Evolutionary conservation across 2,329 filamentous ascomycete species (phyloP).

Genomic region (Escovopsis sp.): DNA sequence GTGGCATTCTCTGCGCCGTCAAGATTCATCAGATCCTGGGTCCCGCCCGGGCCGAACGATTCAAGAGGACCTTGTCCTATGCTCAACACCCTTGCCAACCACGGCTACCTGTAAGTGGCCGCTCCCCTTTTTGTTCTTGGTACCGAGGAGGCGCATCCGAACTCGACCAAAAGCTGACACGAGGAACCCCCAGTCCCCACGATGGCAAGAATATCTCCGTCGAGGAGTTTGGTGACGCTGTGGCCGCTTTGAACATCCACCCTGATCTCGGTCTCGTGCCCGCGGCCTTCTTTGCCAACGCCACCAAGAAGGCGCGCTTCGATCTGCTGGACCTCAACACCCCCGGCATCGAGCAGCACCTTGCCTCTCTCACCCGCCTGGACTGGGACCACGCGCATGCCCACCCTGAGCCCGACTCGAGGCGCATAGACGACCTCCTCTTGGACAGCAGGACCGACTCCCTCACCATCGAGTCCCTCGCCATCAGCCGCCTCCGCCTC

Average conservation of each 20-base stretch:
- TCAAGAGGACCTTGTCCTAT: conserved; percentile 10
- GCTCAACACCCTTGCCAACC: conserved; percentile 11
- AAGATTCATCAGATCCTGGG: not conserved
- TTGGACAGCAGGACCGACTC: conserved; percentile 3
- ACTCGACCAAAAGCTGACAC: too few relatives aligned
- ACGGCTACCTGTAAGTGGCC: conserved; percentile 4
- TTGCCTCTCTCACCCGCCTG: conserved; percentile 4
- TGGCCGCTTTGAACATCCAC: conserved; percentile 8
- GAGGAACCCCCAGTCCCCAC: conserved; percentile 1
- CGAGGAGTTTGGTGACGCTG: conserved; percentile 7
- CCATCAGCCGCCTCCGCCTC: conserved; percentile 1
- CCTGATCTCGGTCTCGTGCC: conserved; percentile 3
- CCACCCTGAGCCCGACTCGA: not conserved
- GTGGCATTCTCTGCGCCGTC: not conserved
- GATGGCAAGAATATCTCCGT: conserved; percentile 6
- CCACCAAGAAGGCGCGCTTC: conserved; percentile 2
- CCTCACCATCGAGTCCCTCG: conserved; percentile 3
- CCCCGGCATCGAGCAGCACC: conserved; percentile 5
- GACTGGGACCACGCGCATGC: conserved; percentile 1
- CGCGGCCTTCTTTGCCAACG: conserved; percentile 3
- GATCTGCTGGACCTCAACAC: conserved; percentile 7
- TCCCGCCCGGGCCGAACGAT: not conserved
- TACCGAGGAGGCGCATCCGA: not conserved
- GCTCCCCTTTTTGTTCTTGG: conserved; percentile 2
- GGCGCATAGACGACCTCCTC: conserved; percentile 4